phyloP scores from a whole-genome alignment of 2,329 filamentous ascomycete genomes.

The Cladorrhinum sp. region DNA sequence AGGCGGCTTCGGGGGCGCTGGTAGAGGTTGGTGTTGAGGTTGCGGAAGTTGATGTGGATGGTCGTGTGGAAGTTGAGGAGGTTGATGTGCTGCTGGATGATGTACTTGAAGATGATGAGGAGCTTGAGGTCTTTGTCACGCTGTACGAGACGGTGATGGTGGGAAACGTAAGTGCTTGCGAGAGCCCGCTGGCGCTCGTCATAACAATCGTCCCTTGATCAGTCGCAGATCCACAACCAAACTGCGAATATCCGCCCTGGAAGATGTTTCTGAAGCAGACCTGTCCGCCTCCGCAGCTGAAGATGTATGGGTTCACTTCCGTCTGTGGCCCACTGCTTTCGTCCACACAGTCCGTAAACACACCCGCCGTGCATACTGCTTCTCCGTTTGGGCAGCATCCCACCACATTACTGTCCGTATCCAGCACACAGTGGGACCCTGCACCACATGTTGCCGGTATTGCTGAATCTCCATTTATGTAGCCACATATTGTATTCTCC shows the following conservation, averaged over 20 bases:
- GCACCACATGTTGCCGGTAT: constrained; percentile 56
- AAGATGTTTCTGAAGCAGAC: constrained; percentile 57
- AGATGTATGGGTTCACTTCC: constrained; percentile 54
- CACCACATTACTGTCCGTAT: constrained; percentile 46
- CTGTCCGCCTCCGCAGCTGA: constrained; percentile 48
- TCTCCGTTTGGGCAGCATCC: constrained; percentile 55
- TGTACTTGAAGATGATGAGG: constrained; percentile 11
- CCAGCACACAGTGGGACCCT: constrained; percentile 57
- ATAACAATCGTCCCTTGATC: constrained; percentile 48
- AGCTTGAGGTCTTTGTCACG: constrained; percentile 7
- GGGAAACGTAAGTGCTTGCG: constrained; percentile 35
- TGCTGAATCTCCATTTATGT: constrained; percentile 49
- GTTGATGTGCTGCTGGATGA: constrained; percentile 17
- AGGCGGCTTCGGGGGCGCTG: constrained; percentile 17
- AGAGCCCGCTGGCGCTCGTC: constrained; percentile 43
- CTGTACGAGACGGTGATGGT: constrained; percentile 37
- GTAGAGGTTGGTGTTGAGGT: constrained; percentile 15
- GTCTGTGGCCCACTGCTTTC: constrained; percentile 47
- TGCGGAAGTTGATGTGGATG: constrained; percentile 7
- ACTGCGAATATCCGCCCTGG: constrained; percentile 55
- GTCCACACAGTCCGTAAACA: constrained; percentile 58
- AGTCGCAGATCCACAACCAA: constrained; percentile 52
- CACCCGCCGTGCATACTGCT: constrained; percentile 49
- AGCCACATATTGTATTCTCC: constrained; percentile 56
- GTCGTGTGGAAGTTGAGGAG: constrained; percentile 12